Evolutionary conservation across 306 rosid genomes (phyloP), one percentile per base, ranked within the genome.

Genomic region (Potentilla sterilis): DNA sequence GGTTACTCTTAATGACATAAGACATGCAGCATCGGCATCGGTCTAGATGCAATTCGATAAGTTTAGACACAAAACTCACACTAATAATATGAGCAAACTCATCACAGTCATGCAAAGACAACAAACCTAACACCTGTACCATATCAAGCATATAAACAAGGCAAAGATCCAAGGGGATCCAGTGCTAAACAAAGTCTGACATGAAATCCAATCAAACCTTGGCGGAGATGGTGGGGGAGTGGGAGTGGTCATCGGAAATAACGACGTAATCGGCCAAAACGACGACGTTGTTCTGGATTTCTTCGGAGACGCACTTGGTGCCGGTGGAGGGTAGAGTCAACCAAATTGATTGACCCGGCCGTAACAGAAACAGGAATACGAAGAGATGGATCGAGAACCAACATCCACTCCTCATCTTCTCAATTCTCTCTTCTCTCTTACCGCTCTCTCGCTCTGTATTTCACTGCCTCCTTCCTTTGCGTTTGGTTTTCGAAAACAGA

Each of bases 221-320:
- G 86, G 80, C 84, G 35, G 91, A 84, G 78, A 92, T 86, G 86
- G 96, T 84, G 67, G 93, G 87, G 21, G 61, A 34, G 15, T 11
- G 83, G 28, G 86, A 1, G 47, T 79, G 88, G 80, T 89, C 91
- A 2, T 80, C 85, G 46, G 89, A 46, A 9, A 95, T 75, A 78
- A 90, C 86, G 22, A 87, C 78, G 75, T 92, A 95, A 21, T 95
- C 99, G 18, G 89, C 97, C 82, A 92, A 87, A 90, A 95, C 96
- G 64, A 95, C 92, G 61, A 95, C 92, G 89, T 95, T 89, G 69
- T 70, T 86, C 70, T 92, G 99, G 87, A 92, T 90, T 90, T 95
- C 99, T 83, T 95, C 99, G 48, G 97, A 89, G 76, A 95, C 99
- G 80, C 99, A 95, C 81, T 95, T 95, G 48, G 92, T 90, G 5